Evolutionary conservation across 768 basidiomycete species (phyloP).

Genomic region (Boletus sp.): DNA sequence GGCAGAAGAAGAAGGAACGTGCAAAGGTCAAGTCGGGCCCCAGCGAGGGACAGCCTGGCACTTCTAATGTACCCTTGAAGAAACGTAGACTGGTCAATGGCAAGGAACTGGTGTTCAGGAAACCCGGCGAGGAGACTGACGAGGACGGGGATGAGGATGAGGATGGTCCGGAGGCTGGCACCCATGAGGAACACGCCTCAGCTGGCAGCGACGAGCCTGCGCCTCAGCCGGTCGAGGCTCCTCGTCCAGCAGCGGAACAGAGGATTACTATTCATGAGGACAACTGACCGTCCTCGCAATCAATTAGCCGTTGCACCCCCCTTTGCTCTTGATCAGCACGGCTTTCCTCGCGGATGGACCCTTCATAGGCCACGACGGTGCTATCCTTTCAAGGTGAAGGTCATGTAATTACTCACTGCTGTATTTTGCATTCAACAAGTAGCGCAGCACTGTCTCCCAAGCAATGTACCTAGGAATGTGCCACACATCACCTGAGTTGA

Average conservation of each 20-base stretch:
- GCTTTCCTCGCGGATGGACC: not conserved
- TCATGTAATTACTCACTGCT: not conserved
- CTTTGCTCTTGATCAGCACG: not conserved
- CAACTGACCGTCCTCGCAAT: slow-evolving; percentile 31
- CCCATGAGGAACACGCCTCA: slow-evolving; percentile 1
- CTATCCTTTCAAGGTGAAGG: slow-evolving; percentile 2
- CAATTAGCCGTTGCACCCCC: not conserved
- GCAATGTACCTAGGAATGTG: not conserved
- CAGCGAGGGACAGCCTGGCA: slow-evolving; percentile 22
- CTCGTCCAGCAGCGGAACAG: slow-evolving; percentile 33
- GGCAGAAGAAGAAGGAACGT: slow-evolving; percentile 88
- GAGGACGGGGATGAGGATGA: slow-evolving; percentile 44
- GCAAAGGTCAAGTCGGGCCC: slow-evolving; percentile 45
- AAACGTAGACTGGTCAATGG: slow-evolving; percentile 82
- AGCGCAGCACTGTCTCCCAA: not conserved
- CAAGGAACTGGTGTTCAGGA: slow-evolving; percentile 60
- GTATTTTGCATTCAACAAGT: slow-evolving; percentile 6
- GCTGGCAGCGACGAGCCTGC: slow-evolving; percentile 2
- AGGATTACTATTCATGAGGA: slow-evolving; percentile 53
- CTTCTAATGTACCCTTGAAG: slow-evolving; percentile 54
- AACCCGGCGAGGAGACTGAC: slow-evolving; percentile 50
- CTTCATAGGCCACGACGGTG: not conserved
- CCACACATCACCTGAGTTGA: not conserved
- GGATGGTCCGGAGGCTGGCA: not conserved
- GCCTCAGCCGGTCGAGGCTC: slow-evolving; percentile 5